phyloP scores from a whole-genome alignment of 805 yeast species.

The Saccharomyces mikatae region DNA sequence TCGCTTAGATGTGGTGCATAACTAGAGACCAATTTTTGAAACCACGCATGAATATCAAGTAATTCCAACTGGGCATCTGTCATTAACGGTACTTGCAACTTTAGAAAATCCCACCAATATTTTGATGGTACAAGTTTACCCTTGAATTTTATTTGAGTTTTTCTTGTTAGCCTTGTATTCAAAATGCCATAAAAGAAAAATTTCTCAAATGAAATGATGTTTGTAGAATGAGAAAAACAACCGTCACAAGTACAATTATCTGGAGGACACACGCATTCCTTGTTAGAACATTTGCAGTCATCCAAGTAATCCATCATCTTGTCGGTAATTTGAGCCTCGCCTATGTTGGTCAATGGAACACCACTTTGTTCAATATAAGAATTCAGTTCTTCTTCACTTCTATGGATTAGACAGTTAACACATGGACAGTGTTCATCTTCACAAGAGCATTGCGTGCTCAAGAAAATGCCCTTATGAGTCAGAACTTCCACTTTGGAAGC shows the following conservation, averaged over 20 bases:
- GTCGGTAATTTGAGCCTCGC: slow-evolving; percentile 17
- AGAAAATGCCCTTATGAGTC: slow-evolving; percentile 27
- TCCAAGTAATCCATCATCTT: slow-evolving; percentile 2
- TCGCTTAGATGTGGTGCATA: slow-evolving; percentile 11
- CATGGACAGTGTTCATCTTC: slow-evolving; percentile 27
- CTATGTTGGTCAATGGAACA: slow-evolving; percentile 24
- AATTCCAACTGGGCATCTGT: slow-evolving; percentile 14
- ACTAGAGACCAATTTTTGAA: slow-evolving; percentile 18
- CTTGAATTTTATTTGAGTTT: slow-evolving; percentile 22
- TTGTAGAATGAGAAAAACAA: slow-evolving; percentile 24
- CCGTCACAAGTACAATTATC: slow-evolving; percentile 18
- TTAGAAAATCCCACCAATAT: slow-evolving; percentile 30
- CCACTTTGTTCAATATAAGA: slow-evolving; percentile 25
- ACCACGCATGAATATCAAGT: slow-evolving; percentile 22
- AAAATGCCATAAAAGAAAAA: slow-evolving; percentile 21
- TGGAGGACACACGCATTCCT: slow-evolving; percentile 17
- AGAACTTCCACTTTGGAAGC: slow-evolving; percentile 24
- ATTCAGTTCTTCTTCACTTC: slow-evolving; percentile 29
- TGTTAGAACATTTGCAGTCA: slow-evolving; percentile 3
- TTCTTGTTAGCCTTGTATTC: slow-evolving; percentile 19
- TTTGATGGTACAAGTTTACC: slow-evolving; percentile 26
- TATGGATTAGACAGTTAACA: slow-evolving; percentile 29
- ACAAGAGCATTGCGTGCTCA: slow-evolving; percentile 30
- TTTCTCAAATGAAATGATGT: slow-evolving; percentile 21
- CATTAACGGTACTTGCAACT: slow-evolving; percentile 21